These are phyloP conservation scores for Colletotrichum sp. DNA, from an alignment of 2,329 filamentous ascomycete species.

Conservation along the genomic window DNA sequence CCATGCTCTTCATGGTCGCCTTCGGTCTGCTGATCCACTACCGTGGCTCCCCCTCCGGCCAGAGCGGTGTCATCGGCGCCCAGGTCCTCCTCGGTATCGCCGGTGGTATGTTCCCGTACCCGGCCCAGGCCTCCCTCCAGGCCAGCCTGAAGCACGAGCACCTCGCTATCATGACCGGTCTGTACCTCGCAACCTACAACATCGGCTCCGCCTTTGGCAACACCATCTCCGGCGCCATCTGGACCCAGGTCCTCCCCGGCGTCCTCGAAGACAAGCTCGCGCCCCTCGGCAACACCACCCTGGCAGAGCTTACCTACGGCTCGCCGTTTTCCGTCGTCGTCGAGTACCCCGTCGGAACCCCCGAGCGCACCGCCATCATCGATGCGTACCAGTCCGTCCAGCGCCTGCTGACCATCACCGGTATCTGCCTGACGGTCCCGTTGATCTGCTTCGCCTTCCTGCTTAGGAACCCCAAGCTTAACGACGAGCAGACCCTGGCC, in stretches of 20 bases:
- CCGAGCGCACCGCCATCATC: slow-evolving; percentile 48
- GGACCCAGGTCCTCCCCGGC: slow-evolving; percentile 61
- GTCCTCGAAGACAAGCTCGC: slow-evolving; percentile 39
- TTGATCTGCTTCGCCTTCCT: slow-evolving; percentile 48
- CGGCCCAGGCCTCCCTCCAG: slow-evolving; percentile 51
- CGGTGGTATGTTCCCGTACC: slow-evolving; percentile 65
- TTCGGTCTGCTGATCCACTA: slow-evolving; percentile 69
- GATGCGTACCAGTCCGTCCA: slow-evolving; percentile 52
- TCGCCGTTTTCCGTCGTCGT: slow-evolving; percentile 37
- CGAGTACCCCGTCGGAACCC: slow-evolving; percentile 45
- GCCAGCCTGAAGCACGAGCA: slow-evolving; percentile 51
- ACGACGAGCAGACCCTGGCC: slow-evolving; percentile 48
- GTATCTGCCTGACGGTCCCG: slow-evolving; percentile 53
- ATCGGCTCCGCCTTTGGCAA: slow-evolving; percentile 66
- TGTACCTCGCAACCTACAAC: slow-evolving; percentile 69
- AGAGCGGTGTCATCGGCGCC: slow-evolving; percentile 65
- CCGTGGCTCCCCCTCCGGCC: slow-evolving; percentile 57
- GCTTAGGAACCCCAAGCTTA: slow-evolving; percentile 52
- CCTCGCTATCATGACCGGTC: slow-evolving; percentile 67
- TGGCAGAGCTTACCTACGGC: slow-evolving; percentile 39
- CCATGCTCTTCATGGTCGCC: slow-evolving; percentile 66
- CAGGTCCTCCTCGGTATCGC: slow-evolving; percentile 68
- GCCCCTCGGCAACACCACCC: slow-evolving; percentile 39
- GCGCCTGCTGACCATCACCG: slow-evolving; percentile 51
- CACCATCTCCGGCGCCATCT: slow-evolving; percentile 66